Percentiles rank a stretch among this genome's conserved stretches.
These are phyloP conservation scores for Umbellularia californica DNA, from an alignment of 164 flowering plant species.

Conservation along the genomic window DNA sequence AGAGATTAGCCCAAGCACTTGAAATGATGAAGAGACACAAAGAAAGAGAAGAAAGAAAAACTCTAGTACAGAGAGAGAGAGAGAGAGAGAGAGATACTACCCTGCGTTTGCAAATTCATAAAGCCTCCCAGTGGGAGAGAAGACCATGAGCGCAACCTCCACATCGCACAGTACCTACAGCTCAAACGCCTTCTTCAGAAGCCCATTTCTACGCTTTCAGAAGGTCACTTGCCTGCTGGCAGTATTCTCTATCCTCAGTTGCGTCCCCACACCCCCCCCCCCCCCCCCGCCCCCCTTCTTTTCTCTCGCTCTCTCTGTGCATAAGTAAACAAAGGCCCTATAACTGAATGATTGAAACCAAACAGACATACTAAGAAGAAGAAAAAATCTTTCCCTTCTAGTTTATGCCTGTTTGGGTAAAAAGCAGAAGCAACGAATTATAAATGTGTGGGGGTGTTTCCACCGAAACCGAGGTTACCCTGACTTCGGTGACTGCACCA, in stretches of 20 bases:
- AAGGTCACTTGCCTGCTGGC: constrained; percentile 10
- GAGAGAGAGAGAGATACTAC: constrained; percentile 6
- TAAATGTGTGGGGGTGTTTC: no score
- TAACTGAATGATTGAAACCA: no score
- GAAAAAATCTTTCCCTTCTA: no score
- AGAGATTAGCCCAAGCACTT: no score
- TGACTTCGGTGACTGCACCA: no score
- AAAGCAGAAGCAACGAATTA: no score
- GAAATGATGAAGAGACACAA: no score
- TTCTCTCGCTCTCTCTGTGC: background rate
- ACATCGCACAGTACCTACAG: constrained; percentile 8
- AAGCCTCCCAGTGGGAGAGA: constrained; percentile 4
- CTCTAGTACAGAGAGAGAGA: background rate
- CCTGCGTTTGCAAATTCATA: constrained; percentile 4
- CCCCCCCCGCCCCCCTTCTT: no score
- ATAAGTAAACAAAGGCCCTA: background rate
- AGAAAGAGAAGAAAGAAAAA: no score
- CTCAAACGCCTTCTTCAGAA: constrained; percentile 11
- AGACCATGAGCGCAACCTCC: constrained; percentile 7
- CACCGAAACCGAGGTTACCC: no score
- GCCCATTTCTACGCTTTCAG: constrained; percentile 3
- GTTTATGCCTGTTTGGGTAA: no score
- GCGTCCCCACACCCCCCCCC: constrained; percentile 3
- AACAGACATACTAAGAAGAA: no score
- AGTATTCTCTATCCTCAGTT: constrained; percentile 9